Base-by-base conservation (phyloP, 495 filamentous ascomycete species). In the Hypomontagnella monticulosa region DNA sequence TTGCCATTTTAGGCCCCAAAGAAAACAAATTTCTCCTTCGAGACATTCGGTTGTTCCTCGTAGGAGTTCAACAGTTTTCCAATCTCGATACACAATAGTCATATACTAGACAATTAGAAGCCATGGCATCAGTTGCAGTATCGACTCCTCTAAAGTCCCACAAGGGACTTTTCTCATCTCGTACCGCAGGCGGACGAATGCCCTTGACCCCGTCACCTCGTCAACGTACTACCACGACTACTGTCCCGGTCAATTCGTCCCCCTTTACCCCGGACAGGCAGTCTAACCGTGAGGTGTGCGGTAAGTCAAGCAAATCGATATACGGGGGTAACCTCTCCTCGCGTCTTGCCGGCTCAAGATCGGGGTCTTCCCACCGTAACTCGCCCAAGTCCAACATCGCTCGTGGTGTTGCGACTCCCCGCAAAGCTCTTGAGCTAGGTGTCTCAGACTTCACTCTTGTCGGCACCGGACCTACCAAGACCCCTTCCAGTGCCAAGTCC, bases 381-480 rank as follows among this genome's bases (percentile, higher is more conserved):
- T 93, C 92, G 20, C 92, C 93, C 71, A 97, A 97, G 81, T 96
- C 93, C 43, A 97, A 97, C 81, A 97, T 97, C 74, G 93, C 92
- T 54, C 86, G 88, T 32, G 78, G 79, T 34, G 76, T 80, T 76
- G 81, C 77, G 76, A 91, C 75, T 82, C 94, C 70, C 81, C 92
- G 61, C 78, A 89, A 79, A 85, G 93, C 71, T 48, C 84, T 97
- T n/a, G 94, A 97, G 74, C 83, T 97, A 23, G 93, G 93, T 56
- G 87, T 96, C 18, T 97, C 92, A 1, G 95, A 99, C 70, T 97
- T 93, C 86, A 86, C 91, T 9, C 80, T 97, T 70, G 91, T 90
- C 46, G 93, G 94, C 53, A 96, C 92, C 33, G 87, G 88, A 1
- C 79, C 83, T 33, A 78, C 79, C 51, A 91, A 93, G 76, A 90